These are phyloP conservation scores for Suzukiozyma palmioleophila DNA, from an alignment of 1,139 yeast species.

Conservation along the genomic window DNA sequence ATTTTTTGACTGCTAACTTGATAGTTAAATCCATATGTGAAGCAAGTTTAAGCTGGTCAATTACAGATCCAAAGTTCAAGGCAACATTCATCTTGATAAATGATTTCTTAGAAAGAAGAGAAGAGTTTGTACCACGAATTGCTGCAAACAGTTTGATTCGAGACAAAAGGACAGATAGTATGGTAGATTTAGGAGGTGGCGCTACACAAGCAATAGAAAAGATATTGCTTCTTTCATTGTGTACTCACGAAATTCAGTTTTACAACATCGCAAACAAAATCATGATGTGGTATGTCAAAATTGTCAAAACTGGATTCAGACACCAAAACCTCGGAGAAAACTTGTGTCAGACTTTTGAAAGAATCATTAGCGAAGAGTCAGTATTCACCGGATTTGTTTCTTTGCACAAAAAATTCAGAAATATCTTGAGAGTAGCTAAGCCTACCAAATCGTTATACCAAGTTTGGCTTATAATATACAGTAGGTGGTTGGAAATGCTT, in stretches of 20 bases:
- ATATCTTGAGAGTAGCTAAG: conserved; percentile 49
- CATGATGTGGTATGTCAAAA: conserved; percentile 37
- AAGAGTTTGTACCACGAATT: conserved; percentile 18
- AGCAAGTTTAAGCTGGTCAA: conserved; percentile 29
- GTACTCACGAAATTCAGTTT: conserved; percentile 56
- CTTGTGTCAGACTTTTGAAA: conserved; percentile 41
- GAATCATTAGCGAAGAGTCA: conserved; percentile 51
- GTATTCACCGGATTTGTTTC: conserved; percentile 76
- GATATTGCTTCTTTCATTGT: conserved; percentile 44
- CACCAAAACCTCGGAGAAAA: conserved; percentile 13
- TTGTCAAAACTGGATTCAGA: conserved; percentile 6
- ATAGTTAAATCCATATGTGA: conserved; percentile 36
- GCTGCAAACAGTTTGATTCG: conserved; percentile 19
- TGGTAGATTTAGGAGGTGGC: conserved; percentile 14
- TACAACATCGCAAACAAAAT: conserved; percentile 50
- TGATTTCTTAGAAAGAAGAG: conserved; percentile 22
- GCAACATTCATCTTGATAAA: conserved; percentile 35
- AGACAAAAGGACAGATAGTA: conserved; percentile 10
- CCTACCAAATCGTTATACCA: conserved; percentile 60
- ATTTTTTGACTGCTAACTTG: conserved; percentile 27
- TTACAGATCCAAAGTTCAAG: conserved; percentile 37
- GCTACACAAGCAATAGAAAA: conserved; percentile 37
- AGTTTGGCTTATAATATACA: conserved; percentile 59
- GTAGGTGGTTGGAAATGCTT: conserved; percentile 45
- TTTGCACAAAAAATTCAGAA: conserved; percentile 62